Base-by-base conservation (phyloP, 306 rosid genomes). In the Lathyrus oleraceus region DNA sequence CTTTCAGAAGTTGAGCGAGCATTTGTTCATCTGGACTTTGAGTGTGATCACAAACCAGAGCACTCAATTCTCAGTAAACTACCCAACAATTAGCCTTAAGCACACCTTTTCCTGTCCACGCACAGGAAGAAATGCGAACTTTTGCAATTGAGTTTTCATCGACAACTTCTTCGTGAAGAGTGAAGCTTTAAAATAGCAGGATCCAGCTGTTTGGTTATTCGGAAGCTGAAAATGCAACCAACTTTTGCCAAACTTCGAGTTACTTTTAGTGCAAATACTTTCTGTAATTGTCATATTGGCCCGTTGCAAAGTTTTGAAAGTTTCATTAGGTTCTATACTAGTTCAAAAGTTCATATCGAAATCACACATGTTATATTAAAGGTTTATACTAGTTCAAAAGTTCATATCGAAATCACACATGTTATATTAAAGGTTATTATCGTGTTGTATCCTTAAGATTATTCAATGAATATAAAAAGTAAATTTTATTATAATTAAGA, bases 21-120 rank as follows among this genome's bases (percentile, higher is more conserved):
- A 72, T 93, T 90, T 69, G 98, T 93, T 81, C 98, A 93, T 81
- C 83, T 93, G 14, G 98, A 93, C 86, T 93, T 82, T n/a, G 98
- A 93, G 75, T 93, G 98, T 20, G 92, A 88, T 5, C 98, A 93
- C 80, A 93, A 93, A 65, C 98, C 98, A 36, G 98, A 93, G 70
- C 98, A 93, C 73, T 79, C 81, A n/a, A 83, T 93, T 64, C 92
- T 85, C 32, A n/a, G 43, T 82, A 84, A 80, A 69, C 78, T 93
- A 69, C 98, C 98, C 48, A 85, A 72, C 82, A 84, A 53, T 65
- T 60, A 81, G 69, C 69, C 89, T 47, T 67, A 5, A 51, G 61
- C 76, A 2, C 48, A 43, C 53, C 53, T 32, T n/a, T 1, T 2
- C 2, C 59, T 9, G 6, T 71, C 25, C 19, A 42, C 13, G 11